Base-by-base conservation (phyloP, 352 stramenopile species). In the Globisporangium orthogonon region DNA sequence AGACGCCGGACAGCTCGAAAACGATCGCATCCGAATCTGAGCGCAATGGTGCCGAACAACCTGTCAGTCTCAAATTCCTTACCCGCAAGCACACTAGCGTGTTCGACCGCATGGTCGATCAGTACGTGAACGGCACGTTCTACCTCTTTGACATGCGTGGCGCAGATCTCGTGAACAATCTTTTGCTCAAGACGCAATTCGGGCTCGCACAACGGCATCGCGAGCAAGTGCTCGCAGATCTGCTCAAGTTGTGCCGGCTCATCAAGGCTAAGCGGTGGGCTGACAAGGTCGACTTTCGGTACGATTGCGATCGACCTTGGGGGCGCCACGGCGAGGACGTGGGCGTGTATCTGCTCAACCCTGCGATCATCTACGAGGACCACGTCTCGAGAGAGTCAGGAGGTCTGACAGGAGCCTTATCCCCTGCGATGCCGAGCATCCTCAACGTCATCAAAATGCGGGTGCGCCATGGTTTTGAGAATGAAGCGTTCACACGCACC, bases 211-310 rank as follows among this genome's bases (percentile, higher is more conserved):
- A 91, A 54, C 46, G 44, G 4, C 70, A 87, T 43, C 77, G 83
- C 52, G 73, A 64, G 15, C 62, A 50, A 23, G 73, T 91, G 23
- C 56, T 91, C 14, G 56, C 70, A 1, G 78, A 89, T 15, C 48
- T 91, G 1, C 53, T 89, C 0, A 35, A 65, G 47, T 62, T 91
- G 23, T 81, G 82, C n/a, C 59, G 50, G 33, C 59, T 88, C 9
- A 72, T 91, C 23, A 74, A 77, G 31, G 39, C 57, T 31, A 87
- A 91, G 56, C 71, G 68, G 28, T 92, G 82, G 82, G 74, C 74
- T 14, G 82, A 92, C 58, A 92, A 92, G 53, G 75, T 83, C 1
- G 79, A 89, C 39, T 76, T 92, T 37, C 67, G 82, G 0, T 92
- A 73, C 65, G 79, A 92, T 54, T 61, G 77, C 40, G 57, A 70